phyloP scores from a whole-genome alignment of 2,329 filamentous ascomycete genomes.

The Pyrenophora seminiperda region DNA sequence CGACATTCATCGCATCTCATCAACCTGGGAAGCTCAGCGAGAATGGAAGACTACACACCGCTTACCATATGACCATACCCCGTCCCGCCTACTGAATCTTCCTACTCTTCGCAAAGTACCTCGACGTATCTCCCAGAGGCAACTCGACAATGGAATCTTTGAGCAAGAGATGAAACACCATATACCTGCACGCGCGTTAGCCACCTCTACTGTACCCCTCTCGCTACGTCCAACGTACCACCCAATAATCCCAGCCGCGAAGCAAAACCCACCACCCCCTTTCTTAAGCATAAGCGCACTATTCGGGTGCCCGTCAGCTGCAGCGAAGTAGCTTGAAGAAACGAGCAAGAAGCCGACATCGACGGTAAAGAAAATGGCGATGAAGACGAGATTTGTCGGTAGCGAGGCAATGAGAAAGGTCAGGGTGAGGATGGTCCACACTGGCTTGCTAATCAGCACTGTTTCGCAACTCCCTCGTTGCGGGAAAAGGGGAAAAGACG shows the following conservation, averaged over 20 bases:
- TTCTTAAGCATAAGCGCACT: constrained; percentile 50
- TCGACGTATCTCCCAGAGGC: constrained; percentile 33
- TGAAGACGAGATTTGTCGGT: constrained; percentile 55
- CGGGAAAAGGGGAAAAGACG: constrained; percentile 18
- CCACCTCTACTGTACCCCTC: background rate
- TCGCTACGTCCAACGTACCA: constrained; percentile 38
- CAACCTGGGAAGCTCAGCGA: background rate
- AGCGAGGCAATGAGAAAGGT: constrained; percentile 55
- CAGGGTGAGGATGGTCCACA: constrained; percentile 56
- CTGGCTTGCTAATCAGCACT: constrained; percentile 20
- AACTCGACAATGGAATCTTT: constrained; percentile 35
- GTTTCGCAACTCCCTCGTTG: background rate
- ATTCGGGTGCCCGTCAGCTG: constrained; percentile 50
- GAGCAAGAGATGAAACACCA: constrained; percentile 30
- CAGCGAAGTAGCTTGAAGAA: constrained; percentile 48
- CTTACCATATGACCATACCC: background rate
- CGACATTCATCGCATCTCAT: background rate
- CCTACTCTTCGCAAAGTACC: constrained; percentile 33
- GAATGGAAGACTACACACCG: background rate
- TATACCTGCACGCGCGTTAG: constrained; percentile 17
- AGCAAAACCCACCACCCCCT: constrained; percentile 55
- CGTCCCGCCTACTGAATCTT: constrained; percentile 10
- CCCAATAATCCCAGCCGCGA: constrained; percentile 51
- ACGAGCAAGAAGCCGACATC: constrained; percentile 48
- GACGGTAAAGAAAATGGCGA: constrained; percentile 56